phyloP scores from a whole-genome alignment of 2,329 filamentous ascomycete species.

The Didymella glomerata region DNA sequence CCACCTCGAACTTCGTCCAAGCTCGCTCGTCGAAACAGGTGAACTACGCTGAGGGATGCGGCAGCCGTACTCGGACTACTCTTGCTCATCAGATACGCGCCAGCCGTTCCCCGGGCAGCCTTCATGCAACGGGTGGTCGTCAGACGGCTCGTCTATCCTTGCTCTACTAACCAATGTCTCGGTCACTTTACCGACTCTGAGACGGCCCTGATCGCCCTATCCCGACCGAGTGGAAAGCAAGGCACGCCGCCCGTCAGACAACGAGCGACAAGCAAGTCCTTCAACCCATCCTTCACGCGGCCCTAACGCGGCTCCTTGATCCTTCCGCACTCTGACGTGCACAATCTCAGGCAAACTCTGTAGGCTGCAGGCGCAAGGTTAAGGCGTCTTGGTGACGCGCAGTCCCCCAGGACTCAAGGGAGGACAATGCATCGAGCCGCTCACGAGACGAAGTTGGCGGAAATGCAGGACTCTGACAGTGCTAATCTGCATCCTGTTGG shows the following conservation, averaged over 20 bases:
- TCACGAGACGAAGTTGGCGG: conserved; percentile 13
- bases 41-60: conserved; percentile 7
- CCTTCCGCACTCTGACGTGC: conserved; percentile 16
- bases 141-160: neutral
- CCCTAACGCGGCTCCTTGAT: conserved; percentile 33
- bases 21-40: conserved; percentile 16
- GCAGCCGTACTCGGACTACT: neutral
- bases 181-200: conserved; percentile 24
- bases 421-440: conserved; percentile 18
- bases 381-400: neutral
- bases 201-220: conserved; percentile 29
- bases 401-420: conserved; percentile 21
- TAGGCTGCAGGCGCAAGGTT: conserved; percentile 7
- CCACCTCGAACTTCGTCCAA: conserved; percentile 7
- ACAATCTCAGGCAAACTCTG: conserved; percentile 1
- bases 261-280: conserved; percentile 27
- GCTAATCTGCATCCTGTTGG: conserved; percentile 20
- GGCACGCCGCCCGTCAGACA: conserved; percentile 26
- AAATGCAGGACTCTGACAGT: conserved; percentile 11
- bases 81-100: conserved; percentile 6
- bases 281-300: conserved; percentile 24
- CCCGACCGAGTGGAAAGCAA: conserved; percentile 29
- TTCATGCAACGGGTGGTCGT: conserved; percentile 25
- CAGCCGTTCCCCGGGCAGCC: conserved; percentile 18
- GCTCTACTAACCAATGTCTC: conserved; percentile 15